phyloP scores from a whole-genome alignment of 208 protist genomes.

The Acanthamoeba royreba region DNA sequence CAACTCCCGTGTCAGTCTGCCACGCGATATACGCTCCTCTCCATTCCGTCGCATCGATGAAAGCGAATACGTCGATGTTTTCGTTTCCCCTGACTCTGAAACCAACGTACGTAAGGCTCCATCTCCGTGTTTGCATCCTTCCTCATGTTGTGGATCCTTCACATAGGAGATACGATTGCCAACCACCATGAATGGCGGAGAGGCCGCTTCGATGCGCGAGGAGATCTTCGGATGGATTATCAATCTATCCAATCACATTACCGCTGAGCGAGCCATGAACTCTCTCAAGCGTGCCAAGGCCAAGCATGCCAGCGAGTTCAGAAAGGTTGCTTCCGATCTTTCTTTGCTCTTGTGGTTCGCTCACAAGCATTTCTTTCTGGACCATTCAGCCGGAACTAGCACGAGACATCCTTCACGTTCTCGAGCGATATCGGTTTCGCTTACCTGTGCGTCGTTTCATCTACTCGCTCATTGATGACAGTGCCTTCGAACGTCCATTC shows the following conservation, averaged over 20 bases:
- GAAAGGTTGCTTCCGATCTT: not conserved
- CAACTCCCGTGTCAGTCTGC: not conserved
- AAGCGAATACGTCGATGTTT: not conserved
- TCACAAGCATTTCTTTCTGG: not conserved
- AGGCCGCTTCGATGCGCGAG: not conserved
- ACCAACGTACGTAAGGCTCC: not conserved
- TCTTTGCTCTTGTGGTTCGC: not conserved
- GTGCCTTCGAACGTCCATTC: not conserved
- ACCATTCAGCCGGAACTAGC: not conserved
- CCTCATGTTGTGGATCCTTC: not conserved
- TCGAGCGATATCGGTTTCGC: not conserved
- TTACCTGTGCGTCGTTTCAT: not conserved
- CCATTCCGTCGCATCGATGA: not conserved
- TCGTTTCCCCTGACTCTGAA: not conserved
- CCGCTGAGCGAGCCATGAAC: constrained; percentile 23
- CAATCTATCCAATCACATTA: constrained; percentile 29
- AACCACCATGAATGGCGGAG: not conserved
- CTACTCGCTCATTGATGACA: not conserved
- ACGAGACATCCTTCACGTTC: not conserved
- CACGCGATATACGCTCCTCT: not conserved
- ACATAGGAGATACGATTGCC: not conserved
- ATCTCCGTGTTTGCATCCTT: not conserved
- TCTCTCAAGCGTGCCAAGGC: not conserved
- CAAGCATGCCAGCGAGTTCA: constrained; percentile 24
- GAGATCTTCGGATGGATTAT: not conserved